These are phyloP conservation scores for Phaeophleospora eucalypticola DNA, from an alignment of 2,329 filamentous ascomycete species.

Conservation along the genomic window DNA sequence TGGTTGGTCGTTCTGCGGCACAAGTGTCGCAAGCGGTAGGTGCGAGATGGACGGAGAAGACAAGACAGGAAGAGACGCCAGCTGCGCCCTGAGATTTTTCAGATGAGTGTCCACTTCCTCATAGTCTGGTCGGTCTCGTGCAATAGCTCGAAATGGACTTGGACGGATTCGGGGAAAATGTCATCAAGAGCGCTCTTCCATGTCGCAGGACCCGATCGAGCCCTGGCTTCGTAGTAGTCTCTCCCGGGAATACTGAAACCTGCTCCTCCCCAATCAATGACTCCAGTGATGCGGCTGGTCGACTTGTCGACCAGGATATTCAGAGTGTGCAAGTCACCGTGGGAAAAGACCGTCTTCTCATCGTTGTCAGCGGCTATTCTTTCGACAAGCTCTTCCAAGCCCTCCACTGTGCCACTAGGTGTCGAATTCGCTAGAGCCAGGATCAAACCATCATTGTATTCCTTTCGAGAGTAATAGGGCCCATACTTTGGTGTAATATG, in stretches of 20 bases:
- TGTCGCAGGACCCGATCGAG: neutral
- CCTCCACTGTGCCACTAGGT: neutral
- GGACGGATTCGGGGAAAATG: constrained; percentile 1
- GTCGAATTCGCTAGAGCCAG: constrained; percentile 6
- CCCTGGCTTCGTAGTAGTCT: constrained; percentile 8
- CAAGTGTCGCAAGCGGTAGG: constrained; percentile 3
- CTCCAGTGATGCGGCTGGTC: constrained; percentile 1
- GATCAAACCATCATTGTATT: constrained; percentile 10
- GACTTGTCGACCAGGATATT: constrained; percentile 6
- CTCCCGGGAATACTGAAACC: constrained; percentile 9
- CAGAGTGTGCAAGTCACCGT: constrained; percentile 3
- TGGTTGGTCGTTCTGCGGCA: constrained; percentile 8
- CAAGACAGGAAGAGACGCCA: too few species aligned
- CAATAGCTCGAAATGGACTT: constrained; percentile 2
- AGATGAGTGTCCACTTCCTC: too few species aligned
- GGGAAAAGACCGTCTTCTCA: constrained; percentile 2
- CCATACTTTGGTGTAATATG: constrained; percentile 2
- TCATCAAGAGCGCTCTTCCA: constrained; percentile 3
- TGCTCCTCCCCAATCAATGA: constrained; percentile 7
- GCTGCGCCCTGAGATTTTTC: too few species aligned
- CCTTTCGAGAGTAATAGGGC: constrained; percentile 5
- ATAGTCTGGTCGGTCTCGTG: constrained; percentile 5
- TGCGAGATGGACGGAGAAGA: neutral
- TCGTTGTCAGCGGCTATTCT: neutral
- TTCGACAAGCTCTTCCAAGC: neutral